Base-by-base conservation (phyloP, 2,329 filamentous ascomycete species). In the Phyllachora maydis region DNA sequence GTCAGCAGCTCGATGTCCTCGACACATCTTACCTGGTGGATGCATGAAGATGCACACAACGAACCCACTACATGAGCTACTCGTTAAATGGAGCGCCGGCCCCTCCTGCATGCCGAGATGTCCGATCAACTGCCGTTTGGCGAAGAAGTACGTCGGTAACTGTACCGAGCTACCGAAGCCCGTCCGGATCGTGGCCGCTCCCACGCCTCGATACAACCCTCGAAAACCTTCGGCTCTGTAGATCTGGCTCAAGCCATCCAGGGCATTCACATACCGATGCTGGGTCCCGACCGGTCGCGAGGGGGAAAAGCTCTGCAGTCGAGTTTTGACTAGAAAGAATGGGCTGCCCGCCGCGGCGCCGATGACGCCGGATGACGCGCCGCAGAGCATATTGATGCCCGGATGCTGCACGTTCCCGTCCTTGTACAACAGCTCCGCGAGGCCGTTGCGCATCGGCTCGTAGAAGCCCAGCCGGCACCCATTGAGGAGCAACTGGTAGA, bases 31-130 rank as follows among this genome's bases (percentile, higher is more conserved):
- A 81, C 75, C 76, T 41, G 88, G 88, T 25, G 88, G 88, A 42
- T 98, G 88, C 88, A 98, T 98, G 32, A 95, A 72, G 37, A 78
- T 79, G 54, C 88, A 98, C 11, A 98, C 88, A 8, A 92, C 88
- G 40, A 98, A 92, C 1, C 88, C 88, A 39, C 81, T 92, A 18
- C 68, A 71, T 4, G 85, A 72, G 37, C 82, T 92, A 46, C 81
- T 91, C 18, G 79, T 64, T 34, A 98, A 56, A 46, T 98, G 88
- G 39, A 98, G 54, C 21, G 76, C 72, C 18, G 81, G 77, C 2
- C 88, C 85, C 42, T 98, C 88, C 40, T 88, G 58, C 74, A 95
- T 82, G 21, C 72, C 81, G 25, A 85, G 50, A 42, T 93, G 82
- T 39, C 64, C 71, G 28, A 79, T 64, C 36, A 98, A 53, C 36